Percentiles rank a stretch among this genome's conserved stretches.
Evolutionary conservation across 2,329 filamentous ascomycete species (phyloP).

Genomic region (Emmonsiellopsis sp.): DNA sequence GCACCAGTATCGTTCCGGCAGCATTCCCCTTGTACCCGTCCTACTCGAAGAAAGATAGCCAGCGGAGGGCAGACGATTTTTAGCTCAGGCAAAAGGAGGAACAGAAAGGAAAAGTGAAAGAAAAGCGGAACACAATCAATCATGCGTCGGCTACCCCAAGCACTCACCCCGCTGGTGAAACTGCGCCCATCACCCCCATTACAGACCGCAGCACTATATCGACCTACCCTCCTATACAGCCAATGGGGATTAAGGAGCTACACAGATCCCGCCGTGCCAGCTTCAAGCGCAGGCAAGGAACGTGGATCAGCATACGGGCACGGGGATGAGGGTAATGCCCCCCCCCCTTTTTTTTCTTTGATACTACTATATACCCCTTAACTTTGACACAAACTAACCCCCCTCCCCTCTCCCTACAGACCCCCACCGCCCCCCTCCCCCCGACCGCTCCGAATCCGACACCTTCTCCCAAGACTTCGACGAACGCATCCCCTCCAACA

Average conservation of each 20-base stretch:
- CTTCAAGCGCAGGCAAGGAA: not conserved
- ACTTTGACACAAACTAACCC: not conserved
- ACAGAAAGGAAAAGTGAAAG: not conserved
- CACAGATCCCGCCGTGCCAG: not conserved
- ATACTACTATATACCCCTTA: not conserved
- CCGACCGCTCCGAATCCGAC: conserved; percentile 7
- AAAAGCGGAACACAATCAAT: not conserved
- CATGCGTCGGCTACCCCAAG: not conserved
- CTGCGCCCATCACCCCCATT: not conserved
- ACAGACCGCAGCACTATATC: not conserved
- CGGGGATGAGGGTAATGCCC: not conserved
- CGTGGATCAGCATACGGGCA: not conserved
- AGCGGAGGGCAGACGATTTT: too few relatives aligned
- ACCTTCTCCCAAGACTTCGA: conserved; percentile 12
- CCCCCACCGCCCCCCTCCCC: conserved; percentile 4
- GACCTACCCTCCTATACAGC: not conserved
- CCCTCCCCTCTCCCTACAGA: not conserved
- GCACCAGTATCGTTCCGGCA: too few relatives aligned
- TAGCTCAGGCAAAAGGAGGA: too few relatives aligned
- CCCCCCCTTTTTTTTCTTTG: too few relatives aligned
- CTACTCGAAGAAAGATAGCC: too few relatives aligned
- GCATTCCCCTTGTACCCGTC: too few relatives aligned
- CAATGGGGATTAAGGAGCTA: not conserved
- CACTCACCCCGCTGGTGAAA: not conserved
- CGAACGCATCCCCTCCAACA: conserved; percentile 11